A percentile compares a stretch with the other conserved stretches of the same genome.
Conservation (phyloP, 306 rosid genomes). For the Citrullus colocynthis region DNA sequence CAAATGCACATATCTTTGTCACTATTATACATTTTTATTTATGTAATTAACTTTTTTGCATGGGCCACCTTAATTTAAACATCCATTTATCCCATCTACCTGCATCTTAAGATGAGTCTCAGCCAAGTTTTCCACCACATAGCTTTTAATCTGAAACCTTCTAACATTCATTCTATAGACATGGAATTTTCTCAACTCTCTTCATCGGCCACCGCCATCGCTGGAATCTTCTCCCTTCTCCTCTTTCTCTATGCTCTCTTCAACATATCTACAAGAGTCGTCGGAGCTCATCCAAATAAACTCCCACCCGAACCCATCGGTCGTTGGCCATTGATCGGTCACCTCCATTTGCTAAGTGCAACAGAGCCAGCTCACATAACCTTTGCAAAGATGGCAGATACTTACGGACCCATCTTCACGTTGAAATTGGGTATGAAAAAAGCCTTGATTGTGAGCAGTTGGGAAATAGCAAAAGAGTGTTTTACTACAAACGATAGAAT, state of each 20-base stretch:
- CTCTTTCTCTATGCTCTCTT: not conserved
- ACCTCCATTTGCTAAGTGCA: not conserved
- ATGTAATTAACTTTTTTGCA: too few species aligned
- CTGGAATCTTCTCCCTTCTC: not conserved
- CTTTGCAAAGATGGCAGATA: constrained; percentile 17
- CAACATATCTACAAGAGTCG: not conserved
- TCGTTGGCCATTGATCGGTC: not conserved
- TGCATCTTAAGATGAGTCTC: too few species aligned
- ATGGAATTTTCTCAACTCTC: not conserved
- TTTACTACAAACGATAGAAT: constrained; percentile 29
- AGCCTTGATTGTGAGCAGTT: constrained; percentile 21
- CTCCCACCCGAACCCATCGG: not conserved
- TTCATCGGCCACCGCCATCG: not conserved
- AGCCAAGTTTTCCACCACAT: too few species aligned
- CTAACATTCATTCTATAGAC: not conserved
- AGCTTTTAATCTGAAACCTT: not conserved
- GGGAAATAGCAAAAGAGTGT: constrained; percentile 40
- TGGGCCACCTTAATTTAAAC: too few species aligned
- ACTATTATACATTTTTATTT: too few species aligned
- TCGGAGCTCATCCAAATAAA: not conserved
- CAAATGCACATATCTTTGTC: too few species aligned
- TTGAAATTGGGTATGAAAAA: not conserved
- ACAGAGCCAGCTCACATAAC: constrained; percentile 9
- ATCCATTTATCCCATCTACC: too few species aligned
- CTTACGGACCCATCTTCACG: constrained; percentile 15